These are phyloP conservation scores for Durusdinium trenchii DNA, from an alignment of 73 alveolate species.

Conservation along the genomic window DNA sequence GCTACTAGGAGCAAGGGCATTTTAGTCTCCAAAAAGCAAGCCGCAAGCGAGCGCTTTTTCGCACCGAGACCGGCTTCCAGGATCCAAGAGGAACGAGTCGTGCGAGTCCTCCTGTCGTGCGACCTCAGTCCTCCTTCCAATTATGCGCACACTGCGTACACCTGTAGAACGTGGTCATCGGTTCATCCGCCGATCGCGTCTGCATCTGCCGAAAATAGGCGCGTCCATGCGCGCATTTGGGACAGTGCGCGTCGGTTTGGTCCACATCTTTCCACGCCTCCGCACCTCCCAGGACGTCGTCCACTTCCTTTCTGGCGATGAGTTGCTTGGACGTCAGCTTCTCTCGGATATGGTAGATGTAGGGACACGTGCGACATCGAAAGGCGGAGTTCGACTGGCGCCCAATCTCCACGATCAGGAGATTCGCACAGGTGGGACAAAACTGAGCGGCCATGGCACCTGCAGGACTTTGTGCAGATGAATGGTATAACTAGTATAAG, in stretches of 20 bases:
- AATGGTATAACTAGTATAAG: no score
- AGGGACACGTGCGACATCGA: constrained; percentile 61
- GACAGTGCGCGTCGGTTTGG: constrained; percentile 84
- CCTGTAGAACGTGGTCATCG: constrained; percentile 93
- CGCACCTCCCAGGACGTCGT: constrained; percentile 77
- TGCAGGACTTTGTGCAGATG: no score
- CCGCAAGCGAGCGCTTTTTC: no score
- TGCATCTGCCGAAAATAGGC: constrained; percentile 90
- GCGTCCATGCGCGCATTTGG: constrained; percentile 32
- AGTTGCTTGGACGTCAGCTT: constrained; percentile 70
- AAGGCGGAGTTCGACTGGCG: constrained; percentile 16
- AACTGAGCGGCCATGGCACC: constrained; percentile 80
- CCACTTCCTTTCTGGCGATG: constrained; percentile 63
- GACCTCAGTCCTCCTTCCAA: constrained; percentile 74
- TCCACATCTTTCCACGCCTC: constrained; percentile 93
- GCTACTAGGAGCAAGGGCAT: no score
- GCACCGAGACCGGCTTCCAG: no score
- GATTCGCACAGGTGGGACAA: constrained; percentile 84
- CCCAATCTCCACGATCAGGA: constrained; percentile 61
- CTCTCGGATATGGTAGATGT: constrained; percentile 83
- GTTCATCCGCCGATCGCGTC: constrained; percentile 88
- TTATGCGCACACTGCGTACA: constrained; percentile 60
- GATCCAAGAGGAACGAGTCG: no score
- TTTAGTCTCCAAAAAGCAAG: no score
- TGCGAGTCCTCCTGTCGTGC: no score